Conservation (phyloP, 2,329 filamentous ascomycete species). For the Penicillium corylophilum region DNA sequence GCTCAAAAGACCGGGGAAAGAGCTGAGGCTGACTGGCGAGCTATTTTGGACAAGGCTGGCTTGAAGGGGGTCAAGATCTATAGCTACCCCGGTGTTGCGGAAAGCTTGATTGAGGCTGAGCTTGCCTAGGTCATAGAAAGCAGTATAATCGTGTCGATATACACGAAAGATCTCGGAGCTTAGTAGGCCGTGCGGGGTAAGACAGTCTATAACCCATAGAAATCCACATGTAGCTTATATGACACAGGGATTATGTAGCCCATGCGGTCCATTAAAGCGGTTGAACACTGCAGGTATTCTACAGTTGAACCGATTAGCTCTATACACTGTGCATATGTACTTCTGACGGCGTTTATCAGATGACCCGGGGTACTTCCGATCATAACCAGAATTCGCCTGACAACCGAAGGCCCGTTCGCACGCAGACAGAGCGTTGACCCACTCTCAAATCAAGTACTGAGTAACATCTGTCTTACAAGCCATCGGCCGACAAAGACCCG, state of each 20-base stretch:
- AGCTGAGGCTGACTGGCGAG: slow-evolving; percentile 18
- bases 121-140: too few relatives aligned
- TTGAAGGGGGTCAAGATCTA: slow-evolving; percentile 18
- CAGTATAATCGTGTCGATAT: too few relatives aligned
- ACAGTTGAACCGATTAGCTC: too few relatives aligned
- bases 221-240: too few relatives aligned
- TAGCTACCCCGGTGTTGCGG: slow-evolving; percentile 17
- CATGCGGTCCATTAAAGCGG: too few relatives aligned
- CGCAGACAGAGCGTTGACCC: not conserved
- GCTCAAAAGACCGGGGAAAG: slow-evolving; percentile 28
- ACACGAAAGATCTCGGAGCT: too few relatives aligned
- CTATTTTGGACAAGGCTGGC: slow-evolving; percentile 12
- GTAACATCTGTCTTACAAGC: not conserved
- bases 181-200: too few relatives aligned
- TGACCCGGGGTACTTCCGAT: not conserved
- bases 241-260: too few relatives aligned
- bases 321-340: not conserved
- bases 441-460: not conserved
- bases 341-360: too few relatives aligned
- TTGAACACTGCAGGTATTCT: too few relatives aligned
- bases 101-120: slow-evolving; percentile 24
- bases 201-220: not conserved
- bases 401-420: not conserved
- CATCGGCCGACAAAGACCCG: not conserved
- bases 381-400: not conserved